Percentiles rank a stretch among this genome's conserved stretches.
Conservation (phyloP, 179 eudicot species). For the Heliamphora pulchella region DNA sequence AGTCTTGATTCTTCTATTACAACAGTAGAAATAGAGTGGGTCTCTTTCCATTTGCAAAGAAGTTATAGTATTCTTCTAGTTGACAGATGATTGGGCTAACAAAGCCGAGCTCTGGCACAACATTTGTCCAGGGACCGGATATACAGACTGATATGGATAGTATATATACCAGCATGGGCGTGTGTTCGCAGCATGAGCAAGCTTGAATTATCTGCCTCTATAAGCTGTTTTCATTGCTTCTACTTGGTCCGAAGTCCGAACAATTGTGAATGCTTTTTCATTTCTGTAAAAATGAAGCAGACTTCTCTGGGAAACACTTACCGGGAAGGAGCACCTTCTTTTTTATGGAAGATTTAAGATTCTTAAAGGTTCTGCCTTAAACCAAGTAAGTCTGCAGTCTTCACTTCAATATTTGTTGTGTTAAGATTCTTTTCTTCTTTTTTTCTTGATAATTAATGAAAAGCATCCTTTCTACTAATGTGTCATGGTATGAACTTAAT, state of each 20-base stretch:
- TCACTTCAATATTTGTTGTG: not conserved
- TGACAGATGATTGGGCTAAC: constrained; percentile 88
- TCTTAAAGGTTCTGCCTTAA: constrained; percentile 64
- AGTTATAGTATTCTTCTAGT: constrained; percentile 2
- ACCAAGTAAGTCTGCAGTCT: constrained; percentile 40
- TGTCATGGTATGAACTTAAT: not conserved
- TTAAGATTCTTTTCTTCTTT: not conserved
- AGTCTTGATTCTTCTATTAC: not conserved
- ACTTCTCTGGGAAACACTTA: constrained; percentile 81
- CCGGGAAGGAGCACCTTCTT: constrained; percentile 82
- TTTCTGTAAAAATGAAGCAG: constrained; percentile 29
- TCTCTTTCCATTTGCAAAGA: not conserved
- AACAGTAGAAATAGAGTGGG: not conserved
- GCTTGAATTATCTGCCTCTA: constrained; percentile 15
- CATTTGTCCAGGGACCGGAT: constrained; percentile 67
- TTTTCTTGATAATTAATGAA: no score
- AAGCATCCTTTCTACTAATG: no score
- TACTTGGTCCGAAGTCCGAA: not conserved
- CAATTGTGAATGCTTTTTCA: no score
- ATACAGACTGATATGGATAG: constrained; percentile 56
- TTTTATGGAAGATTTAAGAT: constrained; percentile 94
- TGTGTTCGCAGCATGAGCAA: constrained; percentile 96
- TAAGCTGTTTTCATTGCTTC: not conserved
- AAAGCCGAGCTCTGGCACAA: constrained; percentile 74
- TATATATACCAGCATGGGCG: constrained; percentile 89